phyloP scores from a whole-genome alignment of 2,329 filamentous ascomycete species.

The Talaromyces verruculosus region DNA sequence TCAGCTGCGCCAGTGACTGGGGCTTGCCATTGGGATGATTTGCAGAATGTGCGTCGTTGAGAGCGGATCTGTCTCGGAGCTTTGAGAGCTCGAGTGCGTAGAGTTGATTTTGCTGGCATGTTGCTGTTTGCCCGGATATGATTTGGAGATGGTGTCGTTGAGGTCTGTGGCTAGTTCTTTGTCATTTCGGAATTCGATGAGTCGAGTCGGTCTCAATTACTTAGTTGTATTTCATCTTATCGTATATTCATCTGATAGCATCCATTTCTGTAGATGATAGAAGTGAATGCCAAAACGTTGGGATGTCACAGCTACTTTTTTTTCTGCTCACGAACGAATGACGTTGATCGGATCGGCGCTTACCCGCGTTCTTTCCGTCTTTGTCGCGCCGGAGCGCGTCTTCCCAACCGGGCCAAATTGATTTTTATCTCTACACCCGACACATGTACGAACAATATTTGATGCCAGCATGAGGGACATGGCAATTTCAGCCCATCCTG shows the following conservation, averaged over 20 bases:
- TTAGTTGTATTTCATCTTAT: not conserved
- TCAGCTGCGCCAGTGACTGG: constrained; percentile 33
- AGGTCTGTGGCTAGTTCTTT: not conserved
- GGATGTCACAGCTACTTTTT: not conserved
- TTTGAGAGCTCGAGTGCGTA: constrained; percentile 5
- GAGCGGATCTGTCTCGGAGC: not conserved
- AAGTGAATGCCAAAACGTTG: not conserved
- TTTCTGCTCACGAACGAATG: constrained; percentile 26
- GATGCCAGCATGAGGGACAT: constrained; percentile 35
- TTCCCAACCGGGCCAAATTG: constrained; percentile 23
- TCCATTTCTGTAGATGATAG: not conserved
- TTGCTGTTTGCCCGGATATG: not conserved
- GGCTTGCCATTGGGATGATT: constrained; percentile 23
- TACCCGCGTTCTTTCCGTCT: constrained; percentile 15
- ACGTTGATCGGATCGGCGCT: constrained; percentile 30
- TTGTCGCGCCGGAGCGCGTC: constrained; percentile 39
- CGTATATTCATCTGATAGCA: not conserved
- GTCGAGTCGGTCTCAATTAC: too few species aligned
- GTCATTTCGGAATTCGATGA: not conserved
- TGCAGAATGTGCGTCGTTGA: constrained; percentile 32
- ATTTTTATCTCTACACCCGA: not conserved
- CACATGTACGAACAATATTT: not conserved
- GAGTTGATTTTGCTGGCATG: constrained; percentile 14
- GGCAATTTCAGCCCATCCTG: constrained; percentile 32
- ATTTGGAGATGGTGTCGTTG: not conserved